These are phyloP conservation scores for Zygoascus sp. DNA, from an alignment of 1,139 yeast species.

Conservation along the genomic window DNA sequence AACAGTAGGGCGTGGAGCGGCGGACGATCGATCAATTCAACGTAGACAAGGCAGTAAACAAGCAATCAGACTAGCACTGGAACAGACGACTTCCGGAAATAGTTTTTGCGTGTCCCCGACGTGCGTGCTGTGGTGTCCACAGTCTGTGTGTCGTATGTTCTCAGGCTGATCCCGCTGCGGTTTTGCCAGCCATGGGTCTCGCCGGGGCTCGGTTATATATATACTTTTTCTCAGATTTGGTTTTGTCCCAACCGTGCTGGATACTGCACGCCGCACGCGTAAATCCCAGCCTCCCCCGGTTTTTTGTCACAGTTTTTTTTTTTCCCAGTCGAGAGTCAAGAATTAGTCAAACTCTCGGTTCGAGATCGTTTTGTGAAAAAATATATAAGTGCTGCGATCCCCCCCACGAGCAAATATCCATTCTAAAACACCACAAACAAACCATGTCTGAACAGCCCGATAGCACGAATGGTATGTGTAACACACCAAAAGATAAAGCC, in stretches of 20 bases:
- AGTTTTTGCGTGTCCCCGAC: no score
- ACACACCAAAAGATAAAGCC: no score
- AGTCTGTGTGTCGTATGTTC: not conserved
- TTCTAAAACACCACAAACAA: not conserved
- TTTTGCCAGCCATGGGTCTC: not conserved
- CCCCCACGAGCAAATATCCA: not conserved
- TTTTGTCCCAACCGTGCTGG: slow-evolving; percentile 8
- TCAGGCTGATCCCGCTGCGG: not conserved
- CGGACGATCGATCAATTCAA: no score
- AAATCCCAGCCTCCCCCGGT: not conserved
- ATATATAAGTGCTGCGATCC: slow-evolving; percentile 5
- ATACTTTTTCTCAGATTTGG: slow-evolving; percentile 4
- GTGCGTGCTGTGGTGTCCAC: no score
- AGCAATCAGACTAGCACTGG: not conserved
- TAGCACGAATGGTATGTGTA: slow-evolving; percentile 5
- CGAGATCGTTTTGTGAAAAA: not conserved
- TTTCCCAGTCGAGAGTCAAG: not conserved
- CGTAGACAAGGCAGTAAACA: no score
- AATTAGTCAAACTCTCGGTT: slow-evolving; percentile 7
- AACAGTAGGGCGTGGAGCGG: no score
- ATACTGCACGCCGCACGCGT: not conserved
- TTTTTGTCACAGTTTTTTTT: slow-evolving; percentile 1
- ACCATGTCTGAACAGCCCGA: slow-evolving; percentile 9
- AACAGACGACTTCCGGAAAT: no score
- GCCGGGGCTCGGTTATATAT: slow-evolving; percentile 5